Evolutionary conservation across 805 yeast genomes (phyloP), one percentile per base, ranked within the genome.

Genomic region (Yarrowia sp.): DNA sequence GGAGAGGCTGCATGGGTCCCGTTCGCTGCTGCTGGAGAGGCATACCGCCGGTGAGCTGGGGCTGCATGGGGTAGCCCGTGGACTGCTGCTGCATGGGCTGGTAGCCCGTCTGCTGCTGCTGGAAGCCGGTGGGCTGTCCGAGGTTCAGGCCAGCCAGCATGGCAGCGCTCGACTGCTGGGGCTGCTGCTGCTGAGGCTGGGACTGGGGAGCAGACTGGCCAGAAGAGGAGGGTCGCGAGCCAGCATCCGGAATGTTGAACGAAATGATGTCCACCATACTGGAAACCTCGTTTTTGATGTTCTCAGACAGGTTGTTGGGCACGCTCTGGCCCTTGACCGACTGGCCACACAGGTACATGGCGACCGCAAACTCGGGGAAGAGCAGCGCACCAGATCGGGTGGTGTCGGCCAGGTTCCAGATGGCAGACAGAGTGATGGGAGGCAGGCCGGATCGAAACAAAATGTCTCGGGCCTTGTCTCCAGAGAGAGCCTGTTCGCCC

Each of bases 311-410:
- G 49, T 82, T 83, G 52, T 81, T 81, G 2, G 98, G 98, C 70
- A 93, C 82, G 9, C 88, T 81, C 72, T 90, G 92, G 45, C 97
- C 97, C 73, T 86, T 87, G 73, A 91, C 82, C 0, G 89, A 89
- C 74, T 86, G 79, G 73, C 90, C 89, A 76, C 97, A 92, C 73
- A 94, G 82, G 77, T 92, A 94, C 82, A 94, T 87, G 16, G 97
- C 92, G 72, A 94, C 82, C 15, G 97, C 97, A 82, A 94, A 94
- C 78, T 94, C 98, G 1, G 98, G 98, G 76, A 93, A 94, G 73
- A 94, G 79, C 70, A 94, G 84, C 68, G 87, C 84, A 1, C 98
- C 98, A 8, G 95, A 88, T 74, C 87, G 89, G 73, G 88, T 90
- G 1, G 97, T 89, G 75, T 94, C 98, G n/a, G 97, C 85, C 69